Percentiles rank a stretch among this genome's conserved stretches.
Evolutionary conservation across 345 rosid genomes (phyloP).

Genomic region (Syzygium oleosum): DNA sequence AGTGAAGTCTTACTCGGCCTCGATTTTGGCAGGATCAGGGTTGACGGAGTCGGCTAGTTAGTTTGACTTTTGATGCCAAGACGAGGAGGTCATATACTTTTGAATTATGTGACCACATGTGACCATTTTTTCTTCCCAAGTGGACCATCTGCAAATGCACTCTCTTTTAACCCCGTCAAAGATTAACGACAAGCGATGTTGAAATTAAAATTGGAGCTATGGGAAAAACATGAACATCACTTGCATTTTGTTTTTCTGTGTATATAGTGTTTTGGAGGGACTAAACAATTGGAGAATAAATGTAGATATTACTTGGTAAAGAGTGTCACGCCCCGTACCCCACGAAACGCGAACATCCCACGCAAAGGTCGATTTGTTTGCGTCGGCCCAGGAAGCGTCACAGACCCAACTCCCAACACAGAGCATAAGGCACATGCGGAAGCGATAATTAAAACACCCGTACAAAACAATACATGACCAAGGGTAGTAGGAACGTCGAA

Average conservation of each 20-base stretch:
- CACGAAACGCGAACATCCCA: no score
- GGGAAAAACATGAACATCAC: background rate
- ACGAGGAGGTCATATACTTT: background rate
- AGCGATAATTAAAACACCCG: no score
- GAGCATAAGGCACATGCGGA: no score
- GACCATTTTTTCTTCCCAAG: background rate
- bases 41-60: background rate
- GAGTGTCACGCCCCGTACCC: no score
- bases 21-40: background rate
- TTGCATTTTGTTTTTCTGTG: background rate
- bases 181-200: background rate
- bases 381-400: no score
- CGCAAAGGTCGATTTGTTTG: accelerated
- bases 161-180: background rate
- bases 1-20: background rate
- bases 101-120: background rate
- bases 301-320: background rate
- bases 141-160: background rate
- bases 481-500: no score
- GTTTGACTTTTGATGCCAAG: background rate
- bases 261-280: background rate
- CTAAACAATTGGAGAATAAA: background rate
- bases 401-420: no score
- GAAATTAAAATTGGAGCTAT: background rate
- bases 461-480: no score